Evolutionary conservation across 169 alveolate species (phyloP).

Genomic region (Plasmodium chabaudi): DNA sequence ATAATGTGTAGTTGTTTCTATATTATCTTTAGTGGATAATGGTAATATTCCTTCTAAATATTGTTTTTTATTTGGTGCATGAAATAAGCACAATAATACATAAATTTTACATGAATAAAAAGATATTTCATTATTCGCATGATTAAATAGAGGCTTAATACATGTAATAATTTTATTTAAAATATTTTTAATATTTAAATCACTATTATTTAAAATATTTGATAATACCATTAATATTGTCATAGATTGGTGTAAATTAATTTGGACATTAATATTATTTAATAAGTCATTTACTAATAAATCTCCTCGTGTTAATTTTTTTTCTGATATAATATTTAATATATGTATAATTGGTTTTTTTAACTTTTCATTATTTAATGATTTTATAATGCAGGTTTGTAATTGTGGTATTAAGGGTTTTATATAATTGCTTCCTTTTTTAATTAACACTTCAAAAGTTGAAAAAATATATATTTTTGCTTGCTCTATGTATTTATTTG

Average conservation of each 20-base stretch:
- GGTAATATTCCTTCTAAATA: conserved; percentile 46
- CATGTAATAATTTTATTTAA: conserved; percentile 55
- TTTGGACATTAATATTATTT: conserved; percentile 66
- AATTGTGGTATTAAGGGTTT: conserved; percentile 70
- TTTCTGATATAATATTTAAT: conserved; percentile 70
- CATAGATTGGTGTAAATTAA: conserved; percentile 32
- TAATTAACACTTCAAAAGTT: conserved; percentile 62
- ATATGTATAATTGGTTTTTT: conserved; percentile 74
- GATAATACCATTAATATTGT: conserved; percentile 75
- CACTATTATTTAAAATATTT: conserved; percentile 42
- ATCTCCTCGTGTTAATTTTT: conserved; percentile 70
- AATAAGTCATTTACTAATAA: conserved; percentile 66
- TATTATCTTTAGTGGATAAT: neutral
- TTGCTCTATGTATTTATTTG: conserved; percentile 74
- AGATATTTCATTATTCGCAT: conserved; percentile 44
- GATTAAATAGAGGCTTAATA: conserved; percentile 34
- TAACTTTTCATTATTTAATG: conserved; percentile 64
- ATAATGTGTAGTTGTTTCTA: conserved; percentile 12
- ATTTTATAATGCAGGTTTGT: conserved; percentile 76
- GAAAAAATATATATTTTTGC: conserved; percentile 60
- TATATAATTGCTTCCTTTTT: conserved; percentile 64
- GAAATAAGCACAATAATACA: conserved; percentile 46
- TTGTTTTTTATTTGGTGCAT: conserved; percentile 48
- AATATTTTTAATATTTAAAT: conserved; percentile 34
- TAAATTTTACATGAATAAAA: conserved; percentile 63